These are phyloP conservation scores for Candida xiaguanensis DNA, from an alignment of 805 yeast genomes.

Conservation along the genomic window DNA sequence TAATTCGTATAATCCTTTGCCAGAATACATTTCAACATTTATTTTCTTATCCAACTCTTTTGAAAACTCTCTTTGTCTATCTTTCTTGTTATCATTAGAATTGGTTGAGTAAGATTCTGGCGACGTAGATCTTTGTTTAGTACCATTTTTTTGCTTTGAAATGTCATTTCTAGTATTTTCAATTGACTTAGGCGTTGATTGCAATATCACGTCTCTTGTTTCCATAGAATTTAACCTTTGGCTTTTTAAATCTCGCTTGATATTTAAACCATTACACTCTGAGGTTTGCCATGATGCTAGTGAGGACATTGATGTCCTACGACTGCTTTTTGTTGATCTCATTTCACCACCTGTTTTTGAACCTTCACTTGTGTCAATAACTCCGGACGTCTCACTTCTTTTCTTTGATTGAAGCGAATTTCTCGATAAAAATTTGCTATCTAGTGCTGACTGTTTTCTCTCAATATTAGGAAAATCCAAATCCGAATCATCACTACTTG, in stretches of 20 bases:
- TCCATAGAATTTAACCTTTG: background rate
- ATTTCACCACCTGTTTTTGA: background rate
- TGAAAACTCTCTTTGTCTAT: background rate
- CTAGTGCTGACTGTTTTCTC: too few species aligned
- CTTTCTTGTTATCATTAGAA: background rate
- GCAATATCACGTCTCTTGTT: conserved; percentile 1
- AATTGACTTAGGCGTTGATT: background rate
- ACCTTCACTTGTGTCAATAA: too few species aligned
- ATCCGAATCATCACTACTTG: background rate
- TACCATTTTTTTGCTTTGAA: background rate
- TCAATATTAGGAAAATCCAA: background rate
- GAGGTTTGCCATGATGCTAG: background rate
- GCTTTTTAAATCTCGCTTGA: conserved; percentile 1
- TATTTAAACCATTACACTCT: background rate
- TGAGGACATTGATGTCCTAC: background rate
- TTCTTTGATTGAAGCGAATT: too few species aligned
- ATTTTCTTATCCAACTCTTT: background rate
- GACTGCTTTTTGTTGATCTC: background rate
- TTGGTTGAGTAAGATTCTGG: background rate
- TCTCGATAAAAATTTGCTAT: too few species aligned
- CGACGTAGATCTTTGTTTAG: background rate
- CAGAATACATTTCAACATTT: conserved; percentile 2
- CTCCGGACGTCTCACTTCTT: too few species aligned
- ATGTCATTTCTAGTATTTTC: background rate
- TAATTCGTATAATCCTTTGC: conserved; percentile 6